Evolutionary conservation across 805 yeast genomes (phyloP).

Genomic region (Metschnikowia proteae): DNA sequence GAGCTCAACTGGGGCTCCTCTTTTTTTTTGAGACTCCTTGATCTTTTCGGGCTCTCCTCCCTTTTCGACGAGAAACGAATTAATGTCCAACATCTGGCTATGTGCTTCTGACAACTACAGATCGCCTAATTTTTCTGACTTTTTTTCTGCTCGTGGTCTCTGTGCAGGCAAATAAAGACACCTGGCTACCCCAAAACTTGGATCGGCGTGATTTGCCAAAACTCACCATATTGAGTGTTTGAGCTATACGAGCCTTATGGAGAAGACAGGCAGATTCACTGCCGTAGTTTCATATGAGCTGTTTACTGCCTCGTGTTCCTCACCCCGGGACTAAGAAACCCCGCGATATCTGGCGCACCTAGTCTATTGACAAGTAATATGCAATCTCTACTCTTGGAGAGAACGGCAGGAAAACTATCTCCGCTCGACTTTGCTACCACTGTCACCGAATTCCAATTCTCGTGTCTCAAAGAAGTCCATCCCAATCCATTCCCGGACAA

Average conservation of each 20-base stretch:
- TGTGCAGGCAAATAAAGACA: not conserved
- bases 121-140: not conserved
- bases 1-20: slow-evolving; percentile 91
- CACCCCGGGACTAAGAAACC: not conserved
- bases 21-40: slow-evolving; percentile 84
- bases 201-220: too few species aligned
- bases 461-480: slow-evolving; percentile 24
- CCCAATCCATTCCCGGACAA: slow-evolving; percentile 36
- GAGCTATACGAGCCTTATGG: too few species aligned
- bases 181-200: too few species aligned
- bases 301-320: too few species aligned
- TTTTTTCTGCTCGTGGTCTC: not conserved
- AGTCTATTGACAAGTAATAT: slow-evolving; percentile 17
- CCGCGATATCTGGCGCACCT: not conserved
- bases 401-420: slow-evolving; percentile 25
- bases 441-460: slow-evolving; percentile 35
- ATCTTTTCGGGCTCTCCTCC: slow-evolving; percentile 94
- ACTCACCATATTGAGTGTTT: too few species aligned
- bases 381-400: slow-evolving; percentile 39
- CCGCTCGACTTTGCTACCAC: slow-evolving; percentile 35
- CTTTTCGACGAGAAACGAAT: slow-evolving; percentile 89
- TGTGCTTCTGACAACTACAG: not conserved
- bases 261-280: too few species aligned
- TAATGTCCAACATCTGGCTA: slow-evolving; percentile 79
- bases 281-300: too few species aligned